Percentiles rank a stretch among this genome's conserved stretches.
These are phyloP conservation scores for Miamiensis avidus DNA, from an alignment of 169 alveolate species.

Conservation along the genomic window DNA sequence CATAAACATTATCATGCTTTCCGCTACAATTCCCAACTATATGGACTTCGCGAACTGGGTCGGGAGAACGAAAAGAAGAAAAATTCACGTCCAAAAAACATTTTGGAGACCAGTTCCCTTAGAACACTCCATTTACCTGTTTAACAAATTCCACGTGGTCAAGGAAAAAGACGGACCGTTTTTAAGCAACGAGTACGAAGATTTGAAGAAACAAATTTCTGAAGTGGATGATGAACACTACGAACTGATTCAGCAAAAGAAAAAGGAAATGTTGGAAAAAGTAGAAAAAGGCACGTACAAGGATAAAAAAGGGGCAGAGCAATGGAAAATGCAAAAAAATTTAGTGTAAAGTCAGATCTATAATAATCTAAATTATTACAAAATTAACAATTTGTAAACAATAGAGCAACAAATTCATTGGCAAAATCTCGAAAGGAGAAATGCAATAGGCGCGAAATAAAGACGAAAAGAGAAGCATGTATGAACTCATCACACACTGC, in stretches of 20 bases:
- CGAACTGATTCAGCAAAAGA: conserved; percentile 52
- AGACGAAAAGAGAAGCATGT: conserved; percentile 33
- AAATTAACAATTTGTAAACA: conserved; percentile 4
- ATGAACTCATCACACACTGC: conserved; percentile 81
- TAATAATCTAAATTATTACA: background rate
- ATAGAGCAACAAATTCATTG: conserved; percentile 34
- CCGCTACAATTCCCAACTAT: conserved; percentile 99
- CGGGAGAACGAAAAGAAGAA: conserved; percentile 84
- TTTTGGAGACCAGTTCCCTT: conserved; percentile 96
- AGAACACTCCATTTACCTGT: conserved; percentile 88
- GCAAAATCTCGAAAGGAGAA: conserved; percentile 22
- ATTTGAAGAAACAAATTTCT: conserved; percentile 35
- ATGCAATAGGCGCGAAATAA: conserved; percentile 28
- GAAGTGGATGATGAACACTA: conserved; percentile 46
- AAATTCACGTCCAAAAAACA: conserved; percentile 94
- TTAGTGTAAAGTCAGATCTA: background rate
- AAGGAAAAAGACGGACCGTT: conserved; percentile 76
- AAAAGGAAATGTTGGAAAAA: conserved; percentile 34
- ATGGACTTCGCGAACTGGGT: conserved; percentile 98
- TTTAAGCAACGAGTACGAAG: conserved; percentile 44
- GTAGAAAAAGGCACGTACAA: conserved; percentile 50
- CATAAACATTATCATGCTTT: conserved; percentile 89
- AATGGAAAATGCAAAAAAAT: background rate
- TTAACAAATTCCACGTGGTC: conserved; percentile 35
- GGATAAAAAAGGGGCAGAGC: conserved; percentile 21